These are phyloP conservation scores for Fraxinus albicans DNA, from an alignment of 305 asterid species.

Conservation along the genomic window DNA sequence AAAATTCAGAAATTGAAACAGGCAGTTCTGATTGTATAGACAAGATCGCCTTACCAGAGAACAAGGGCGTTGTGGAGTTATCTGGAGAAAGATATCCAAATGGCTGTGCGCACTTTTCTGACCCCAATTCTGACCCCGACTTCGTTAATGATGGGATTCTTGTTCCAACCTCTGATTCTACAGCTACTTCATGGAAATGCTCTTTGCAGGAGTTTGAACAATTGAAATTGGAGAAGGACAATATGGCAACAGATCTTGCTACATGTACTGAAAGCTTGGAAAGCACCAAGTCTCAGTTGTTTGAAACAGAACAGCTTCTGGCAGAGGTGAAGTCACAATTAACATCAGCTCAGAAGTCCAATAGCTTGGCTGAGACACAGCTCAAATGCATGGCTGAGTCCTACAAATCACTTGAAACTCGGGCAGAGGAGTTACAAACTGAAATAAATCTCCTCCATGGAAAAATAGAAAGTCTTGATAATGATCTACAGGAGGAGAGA, in stretches of 20 bases:
- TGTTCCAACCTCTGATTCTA: slow-evolving; percentile 71
- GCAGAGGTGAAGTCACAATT: slow-evolving; percentile 77
- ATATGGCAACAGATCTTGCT: slow-evolving; percentile 63
- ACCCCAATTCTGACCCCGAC: slow-evolving; percentile 79
- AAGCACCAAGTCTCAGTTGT: slow-evolving; percentile 60
- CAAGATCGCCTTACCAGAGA: slow-evolving; percentile 65
- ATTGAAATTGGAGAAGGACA: slow-evolving; percentile 72
- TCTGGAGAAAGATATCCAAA: slow-evolving; percentile 38
- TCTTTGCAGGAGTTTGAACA: slow-evolving; percentile 85
- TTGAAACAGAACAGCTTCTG: slow-evolving; percentile 65
- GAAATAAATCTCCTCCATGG: slow-evolving; percentile 67
- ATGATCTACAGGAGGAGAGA: slow-evolving; percentile 76
- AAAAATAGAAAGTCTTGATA: slow-evolving; percentile 54
- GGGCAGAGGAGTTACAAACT: slow-evolving; percentile 71
- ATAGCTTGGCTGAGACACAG: slow-evolving; percentile 91
- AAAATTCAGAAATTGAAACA: slow-evolving; percentile 43
- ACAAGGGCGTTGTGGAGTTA: slow-evolving; percentile 35
- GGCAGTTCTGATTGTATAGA: slow-evolving; percentile 53
- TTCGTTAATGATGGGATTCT: slow-evolving; percentile 70
- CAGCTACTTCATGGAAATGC: slow-evolving; percentile 66
- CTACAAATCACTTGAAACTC: slow-evolving; percentile 76
- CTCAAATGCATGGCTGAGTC: slow-evolving; percentile 98
- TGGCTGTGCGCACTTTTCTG: slow-evolving; percentile 62
- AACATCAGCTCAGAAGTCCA: slow-evolving; percentile 67
- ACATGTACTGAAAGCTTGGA: slow-evolving; percentile 57